Evolutionary conservation across 2,329 filamentous ascomycete genomes (phyloP), one percentile per base, ranked within the genome.

Genomic region (Alternaria metachromatica): DNA sequence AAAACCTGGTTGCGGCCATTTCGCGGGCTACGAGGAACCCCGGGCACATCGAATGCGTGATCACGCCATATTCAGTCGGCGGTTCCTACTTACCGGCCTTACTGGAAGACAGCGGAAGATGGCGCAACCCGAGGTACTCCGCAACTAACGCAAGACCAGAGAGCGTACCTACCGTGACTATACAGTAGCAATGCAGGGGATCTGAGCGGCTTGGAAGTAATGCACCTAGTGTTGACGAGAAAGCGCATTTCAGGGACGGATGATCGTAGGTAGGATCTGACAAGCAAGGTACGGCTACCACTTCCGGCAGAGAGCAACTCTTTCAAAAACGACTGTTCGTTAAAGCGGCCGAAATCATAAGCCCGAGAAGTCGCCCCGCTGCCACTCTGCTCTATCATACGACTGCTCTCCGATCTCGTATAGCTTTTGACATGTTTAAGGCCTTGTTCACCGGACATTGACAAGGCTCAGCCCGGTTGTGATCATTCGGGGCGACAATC

Each of bases 41-140:
- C 48, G 50, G 45, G 30, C 25, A 61, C 23, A 9, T 26, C 23
- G 55, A 43, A 62, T 57, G 59, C 55, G 37, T 30, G 28, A 44
- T 62, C 59, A 58, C 59, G 59, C 59, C 59, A 62, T 57, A 51
- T 15, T 26, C 37, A 41, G 28, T 41, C 45, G 25, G 33, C 23
- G 18, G 26, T 20, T 28, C 18, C 23, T 21, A n/a, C 13, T 15
- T 26, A 46, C 44, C 30, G 23, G 43, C 44, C 51, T 56, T 50
- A 25, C 21, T 50, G 26, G 59, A 44, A 58, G 59, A 45, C 15
- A 6, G 54, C 53, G 46, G 46, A 57, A 62, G 21, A 55, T 58
- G 59, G 55, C 54, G 59, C 53, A 58, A 37, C 59, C 45, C 53
- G 54, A 58, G 37, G 21, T 45, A 51, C 55, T 58, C 54, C 45